Conservation (phyloP, 2,329 filamentous ascomycete species). For the Rutstroemia sp. region DNA sequence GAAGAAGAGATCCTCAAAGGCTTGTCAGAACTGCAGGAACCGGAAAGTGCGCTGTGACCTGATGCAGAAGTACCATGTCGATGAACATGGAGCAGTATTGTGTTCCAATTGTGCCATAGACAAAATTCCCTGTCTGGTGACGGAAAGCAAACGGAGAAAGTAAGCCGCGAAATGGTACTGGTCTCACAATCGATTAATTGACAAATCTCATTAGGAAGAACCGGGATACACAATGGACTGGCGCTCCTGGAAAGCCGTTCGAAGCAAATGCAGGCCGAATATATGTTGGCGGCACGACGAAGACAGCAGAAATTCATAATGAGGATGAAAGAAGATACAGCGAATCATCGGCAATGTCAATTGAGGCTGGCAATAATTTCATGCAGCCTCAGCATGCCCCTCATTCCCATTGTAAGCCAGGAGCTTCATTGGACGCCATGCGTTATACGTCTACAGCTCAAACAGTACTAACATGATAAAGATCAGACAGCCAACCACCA, state of each 20-base stretch:
- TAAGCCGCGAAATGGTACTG: constrained; percentile 20
- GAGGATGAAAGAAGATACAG: constrained; percentile 21
- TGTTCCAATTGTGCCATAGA: constrained; percentile 33
- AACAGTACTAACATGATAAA: constrained; percentile 11
- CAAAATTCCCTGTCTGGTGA: constrained; percentile 43
- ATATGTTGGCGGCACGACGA: constrained; percentile 17
- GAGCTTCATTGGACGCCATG: background rate
- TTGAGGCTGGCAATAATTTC: background rate
- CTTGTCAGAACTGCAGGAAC: constrained; percentile 80
- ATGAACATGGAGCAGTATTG: constrained; percentile 23
- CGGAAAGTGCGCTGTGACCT: constrained; percentile 93
- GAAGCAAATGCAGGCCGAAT: too few species aligned
- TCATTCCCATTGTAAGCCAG: constrained; percentile 27
- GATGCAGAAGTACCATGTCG: constrained; percentile 53
- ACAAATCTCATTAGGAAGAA: background rate
- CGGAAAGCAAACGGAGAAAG: constrained; percentile 62
- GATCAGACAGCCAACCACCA: constrained; percentile 23
- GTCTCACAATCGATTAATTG: constrained; percentile 27
- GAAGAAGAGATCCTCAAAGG: constrained; percentile 84
- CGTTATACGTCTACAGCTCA: background rate
- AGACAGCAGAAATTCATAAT: constrained; percentile 23
- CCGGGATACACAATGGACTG: too few species aligned
- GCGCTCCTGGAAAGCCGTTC: too few species aligned
- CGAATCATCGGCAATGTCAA: constrained; percentile 9
- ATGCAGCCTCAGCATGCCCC: constrained; percentile 19